Evolutionary conservation across 306 rosid genomes (phyloP), one percentile per base, ranked within the genome.

Genomic region (Adenanthera pavonina): DNA sequence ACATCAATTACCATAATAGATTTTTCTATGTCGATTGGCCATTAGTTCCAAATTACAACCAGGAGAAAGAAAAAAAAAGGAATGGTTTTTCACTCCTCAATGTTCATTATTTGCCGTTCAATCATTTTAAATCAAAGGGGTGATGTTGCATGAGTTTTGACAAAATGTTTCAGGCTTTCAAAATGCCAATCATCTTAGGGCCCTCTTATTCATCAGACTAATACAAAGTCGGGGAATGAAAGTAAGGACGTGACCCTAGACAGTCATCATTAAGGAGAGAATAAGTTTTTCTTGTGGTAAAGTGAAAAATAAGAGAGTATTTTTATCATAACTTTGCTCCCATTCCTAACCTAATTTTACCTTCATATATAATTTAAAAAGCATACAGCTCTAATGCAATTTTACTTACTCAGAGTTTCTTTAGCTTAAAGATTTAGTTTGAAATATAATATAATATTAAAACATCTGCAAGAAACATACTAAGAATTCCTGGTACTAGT

Each of bases 41-140:
- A 47, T 48, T 47, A 72, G 56, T 46, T 82, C 47, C 43, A 41
- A 78, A 43, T 68, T 66, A 60, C 57, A 68, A 85, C 35, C 38
- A 34, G 33, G 43, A 25, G 30, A 25, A 25, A 25, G 30, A 25
- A 25, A 85, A 62, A 78, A 15, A 74, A 53, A 54, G 19, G 14
- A 74, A 3, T 35, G 52, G 59, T 38, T 47, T 19, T 35, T 34
- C 1, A 57, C 47, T 73, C 47, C 33, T 72, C 72, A 57, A 52
- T 47, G 25, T 78, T 74, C 44, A 68, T 8, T 59, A 61, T 40
- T 78, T 73, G 0, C 40, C 49, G 49, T 19, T 61, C 47, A 69
- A 33, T 15, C 57, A 74, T 49, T 82, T 81, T 51, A 69, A 52
- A 75, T 60, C 67, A 65, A 74, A 46, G 80, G 61, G 60, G 35